Evolutionary conservation across 169 alveolate genomes (phyloP), one percentile per base, ranked within the genome.

Genomic region (Plasmodium inui): DNA sequence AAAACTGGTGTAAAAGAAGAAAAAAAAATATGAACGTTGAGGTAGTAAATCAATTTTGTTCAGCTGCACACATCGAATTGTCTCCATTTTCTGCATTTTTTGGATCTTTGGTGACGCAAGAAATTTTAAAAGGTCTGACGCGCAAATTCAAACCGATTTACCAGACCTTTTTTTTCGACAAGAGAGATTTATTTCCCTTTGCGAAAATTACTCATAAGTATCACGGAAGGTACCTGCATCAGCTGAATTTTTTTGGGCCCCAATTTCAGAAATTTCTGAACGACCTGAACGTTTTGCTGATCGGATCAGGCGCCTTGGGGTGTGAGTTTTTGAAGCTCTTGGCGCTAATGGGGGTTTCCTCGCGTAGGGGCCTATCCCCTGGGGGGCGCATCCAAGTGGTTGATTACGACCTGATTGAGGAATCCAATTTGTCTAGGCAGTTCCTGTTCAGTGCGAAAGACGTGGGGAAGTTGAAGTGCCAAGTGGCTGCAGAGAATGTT

Each of bases 241-340:
- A 88, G 76, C 34, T 78, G 41, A 88, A 88, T 72, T 88, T 88
- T 53, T 88, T 88, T 88, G 94, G 94, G 12, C 44, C 81, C 17
- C 32, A 88, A 34, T 88, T 55, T 88, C 94, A 88, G 22, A 76
- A 88, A 22, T 88, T 78, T 67, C 55, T 88, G 84, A 88, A 88
- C 39, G 61, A 76, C 10, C 46, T 88, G 72, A 88, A 76, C 10
- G 19, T 70, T 72, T 82, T 97, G 88, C 90, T 98, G 97, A 98
- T 98, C 26, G 99, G 99, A 30, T 98, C 99, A 71, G 99, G 99
- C 6, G 99, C 99, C 30, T 96, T 99, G 67, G 99, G 99, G 10
- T 99, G 99, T 88, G 99, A 99, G 92, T 98, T 97, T 84, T 96
- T 99, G 95, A 99, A 99, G 96, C 97, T 98, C 72, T 98, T 99